A percentile compares a stretch with the other conserved stretches of the same genome.
phyloP scores from a whole-genome alignment of 371 early-diverging fungal species.

The Rhizopus stolonifer region DNA sequence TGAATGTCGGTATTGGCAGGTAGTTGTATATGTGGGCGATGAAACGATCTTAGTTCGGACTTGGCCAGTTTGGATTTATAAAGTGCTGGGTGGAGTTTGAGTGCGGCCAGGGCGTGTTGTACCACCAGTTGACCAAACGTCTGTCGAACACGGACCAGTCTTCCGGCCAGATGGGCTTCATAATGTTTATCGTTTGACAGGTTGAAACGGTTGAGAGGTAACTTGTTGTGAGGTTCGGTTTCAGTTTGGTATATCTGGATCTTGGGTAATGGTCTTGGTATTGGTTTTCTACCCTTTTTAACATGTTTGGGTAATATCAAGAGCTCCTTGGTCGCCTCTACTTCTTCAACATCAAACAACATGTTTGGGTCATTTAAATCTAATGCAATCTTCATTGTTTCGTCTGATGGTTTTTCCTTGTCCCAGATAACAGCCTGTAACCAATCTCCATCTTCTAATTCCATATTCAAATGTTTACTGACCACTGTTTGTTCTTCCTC shows the following conservation, averaged over 20 bases:
- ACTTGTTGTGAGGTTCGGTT: conserved; percentile 52
- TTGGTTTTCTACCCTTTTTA: conserved; percentile 44
- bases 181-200: conserved; percentile 96
- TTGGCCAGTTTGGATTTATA: conserved; percentile 91
- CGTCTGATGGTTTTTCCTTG: conserved; percentile 52
- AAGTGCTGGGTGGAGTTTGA: conserved; percentile 82
- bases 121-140: conserved; percentile 89
- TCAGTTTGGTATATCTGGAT: conserved; percentile 50
- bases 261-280: conserved; percentile 41
- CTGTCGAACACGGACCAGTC: conserved; percentile 80
- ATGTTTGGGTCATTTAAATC: conserved; percentile 78
- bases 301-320: conserved; percentile 43
- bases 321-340: conserved; percentile 50
- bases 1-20: conserved; percentile 55
- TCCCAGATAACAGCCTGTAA: conserved; percentile 79
- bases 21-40: conserved; percentile 83
- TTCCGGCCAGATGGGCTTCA: conserved; percentile 71
- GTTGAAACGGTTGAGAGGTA: conserved; percentile 85
- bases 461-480: conserved; percentile 49
- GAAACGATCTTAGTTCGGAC: conserved; percentile 91
- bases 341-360: conserved; percentile 66
- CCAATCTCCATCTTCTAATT: conserved; percentile 67
- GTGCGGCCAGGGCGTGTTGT: conserved; percentile 94
- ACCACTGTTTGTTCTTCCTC: conserved; percentile 13
- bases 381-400: conserved; percentile 64